phyloP scores from a whole-genome alignment of 1,139 yeast genomes.

The Nakaseomyces nivariensis region DNA sequence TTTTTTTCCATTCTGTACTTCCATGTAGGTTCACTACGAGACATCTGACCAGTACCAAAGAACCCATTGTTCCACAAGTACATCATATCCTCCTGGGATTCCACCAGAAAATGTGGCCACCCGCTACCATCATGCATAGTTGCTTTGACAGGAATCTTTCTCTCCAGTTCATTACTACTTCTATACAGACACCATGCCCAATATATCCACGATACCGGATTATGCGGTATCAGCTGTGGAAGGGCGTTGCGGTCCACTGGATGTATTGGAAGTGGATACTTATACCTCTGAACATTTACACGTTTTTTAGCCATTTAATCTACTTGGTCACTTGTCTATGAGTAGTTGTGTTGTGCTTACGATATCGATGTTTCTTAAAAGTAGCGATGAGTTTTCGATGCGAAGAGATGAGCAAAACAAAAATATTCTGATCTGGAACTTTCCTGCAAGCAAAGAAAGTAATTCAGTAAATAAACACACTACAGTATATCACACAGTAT shows the following conservation, averaged over 20 bases:
- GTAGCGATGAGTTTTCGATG: not conserved
- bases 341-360: too few relatives aligned
- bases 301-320: slow-evolving; percentile 27
- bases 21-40: slow-evolving; percentile 95
- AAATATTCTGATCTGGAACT: not conserved
- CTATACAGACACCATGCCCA: slow-evolving; percentile 33
- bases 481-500: too few relatives aligned
- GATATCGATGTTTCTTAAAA: not conserved
- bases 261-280: slow-evolving; percentile 34
- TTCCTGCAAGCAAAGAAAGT: too few relatives aligned
- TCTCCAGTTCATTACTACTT: slow-evolving; percentile 9
- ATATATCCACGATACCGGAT: slow-evolving; percentile 51
- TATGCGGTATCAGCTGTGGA: slow-evolving; percentile 44
- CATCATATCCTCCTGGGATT: slow-evolving; percentile 40
- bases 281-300: slow-evolving; percentile 27
- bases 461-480: too few relatives aligned
- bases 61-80: slow-evolving; percentile 78
- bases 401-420: not conserved
- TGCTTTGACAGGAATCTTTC: slow-evolving; percentile 15
- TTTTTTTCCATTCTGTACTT: slow-evolving; percentile 50
- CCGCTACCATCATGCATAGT: slow-evolving; percentile 7
- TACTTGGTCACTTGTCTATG: not conserved
- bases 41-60: slow-evolving; percentile 84
- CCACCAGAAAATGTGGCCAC: slow-evolving; percentile 30
- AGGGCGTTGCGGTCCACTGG: slow-evolving; percentile 27